Conservation (phyloP, 108 stramenopile species). For the Nitzschia putrida region DNA sequence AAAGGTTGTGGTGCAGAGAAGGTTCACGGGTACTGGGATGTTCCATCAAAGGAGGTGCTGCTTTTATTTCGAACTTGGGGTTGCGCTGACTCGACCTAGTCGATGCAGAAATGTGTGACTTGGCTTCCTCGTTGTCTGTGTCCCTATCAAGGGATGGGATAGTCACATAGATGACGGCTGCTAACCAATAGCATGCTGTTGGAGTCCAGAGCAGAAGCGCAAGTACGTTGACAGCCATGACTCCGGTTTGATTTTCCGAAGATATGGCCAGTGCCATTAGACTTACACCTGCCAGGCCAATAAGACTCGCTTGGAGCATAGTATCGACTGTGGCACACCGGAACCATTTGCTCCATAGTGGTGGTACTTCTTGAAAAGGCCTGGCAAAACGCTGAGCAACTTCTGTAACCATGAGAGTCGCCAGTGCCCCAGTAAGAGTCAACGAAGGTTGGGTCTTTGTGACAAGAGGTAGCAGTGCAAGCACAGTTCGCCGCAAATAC, state of each 20-base stretch:
- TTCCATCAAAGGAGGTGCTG: not conserved
- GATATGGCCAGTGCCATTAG: constrained; percentile 13
- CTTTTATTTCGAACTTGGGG: not conserved
- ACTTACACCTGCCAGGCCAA: constrained; percentile 12
- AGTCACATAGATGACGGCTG: not conserved
- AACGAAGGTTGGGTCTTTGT: constrained; percentile 2
- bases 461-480: constrained; percentile 16
- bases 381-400: constrained; percentile 22
- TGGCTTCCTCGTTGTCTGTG: not conserved
- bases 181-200: not conserved
- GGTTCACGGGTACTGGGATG: not conserved
- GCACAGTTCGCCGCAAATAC: constrained; percentile 18
- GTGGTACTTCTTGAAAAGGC: constrained; percentile 4
- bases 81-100: constrained; percentile 1
- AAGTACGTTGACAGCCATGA: not conserved
- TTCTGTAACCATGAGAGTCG: constrained; percentile 21
- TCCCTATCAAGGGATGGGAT: not conserved
- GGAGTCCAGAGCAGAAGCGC: constrained; percentile 7
- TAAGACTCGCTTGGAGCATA: constrained; percentile 21
- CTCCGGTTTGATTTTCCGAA: constrained; percentile 1
- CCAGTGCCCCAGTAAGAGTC: constrained; percentile 13
- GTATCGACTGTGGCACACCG: constrained; percentile 16
- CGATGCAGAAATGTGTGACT: not conserved
- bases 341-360: constrained; percentile 15
- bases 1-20: constrained; percentile 7